These are phyloP conservation scores for Penicillium hesseltinei DNA, from an alignment of 2,329 filamentous ascomycete species.

Conservation along the genomic window DNA sequence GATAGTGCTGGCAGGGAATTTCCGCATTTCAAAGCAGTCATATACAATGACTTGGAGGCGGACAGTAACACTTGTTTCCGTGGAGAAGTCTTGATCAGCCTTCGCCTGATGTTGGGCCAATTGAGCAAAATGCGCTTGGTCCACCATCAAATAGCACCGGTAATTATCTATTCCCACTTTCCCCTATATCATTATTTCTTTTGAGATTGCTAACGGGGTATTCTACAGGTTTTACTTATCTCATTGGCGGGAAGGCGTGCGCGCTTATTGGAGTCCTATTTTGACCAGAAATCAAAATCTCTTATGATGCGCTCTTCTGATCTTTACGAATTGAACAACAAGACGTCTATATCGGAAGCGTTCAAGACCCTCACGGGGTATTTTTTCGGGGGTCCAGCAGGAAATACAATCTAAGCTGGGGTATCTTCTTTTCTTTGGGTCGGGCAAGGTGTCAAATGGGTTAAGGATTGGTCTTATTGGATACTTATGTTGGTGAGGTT, in stretches of 20 bases:
- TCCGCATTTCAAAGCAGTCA: neutral
- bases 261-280: neutral
- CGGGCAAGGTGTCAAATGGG: neutral
- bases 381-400: neutral
- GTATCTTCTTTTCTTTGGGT: neutral
- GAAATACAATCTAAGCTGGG: neutral
- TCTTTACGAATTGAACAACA: neutral
- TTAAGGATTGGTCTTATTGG: neutral
- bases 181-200: accelerated
- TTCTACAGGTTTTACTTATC: neutral
- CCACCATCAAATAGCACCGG: neutral
- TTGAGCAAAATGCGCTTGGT: neutral
- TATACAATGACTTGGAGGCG: neutral
- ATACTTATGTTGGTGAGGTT: neutral
- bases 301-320: neutral
- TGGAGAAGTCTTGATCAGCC: neutral
- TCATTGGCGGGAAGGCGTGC: neutral
- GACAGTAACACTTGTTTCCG: neutral
- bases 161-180: neutral
- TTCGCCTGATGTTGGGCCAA: neutral
- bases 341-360: neutral
- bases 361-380: neutral
- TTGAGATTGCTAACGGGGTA: neutral
- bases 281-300: neutral
- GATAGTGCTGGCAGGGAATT: neutral